phyloP scores from a whole-genome alignment of 139 green algal species.

The Chlamydomonas applanata region DNA sequence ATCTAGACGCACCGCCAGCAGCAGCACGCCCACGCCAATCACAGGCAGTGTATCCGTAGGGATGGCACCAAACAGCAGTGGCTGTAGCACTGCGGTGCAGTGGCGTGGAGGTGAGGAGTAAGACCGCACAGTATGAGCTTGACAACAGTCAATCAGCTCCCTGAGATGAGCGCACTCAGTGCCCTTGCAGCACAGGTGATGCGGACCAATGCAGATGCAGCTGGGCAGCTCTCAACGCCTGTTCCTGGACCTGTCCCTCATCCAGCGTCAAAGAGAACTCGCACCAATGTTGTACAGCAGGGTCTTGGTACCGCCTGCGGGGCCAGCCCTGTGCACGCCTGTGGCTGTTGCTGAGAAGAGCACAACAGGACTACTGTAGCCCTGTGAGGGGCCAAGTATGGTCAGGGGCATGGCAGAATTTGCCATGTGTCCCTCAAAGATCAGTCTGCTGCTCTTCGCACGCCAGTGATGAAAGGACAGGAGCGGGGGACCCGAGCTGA shows the following conservation, averaged over 20 bases:
- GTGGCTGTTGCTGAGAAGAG: slow-evolving; percentile 22
- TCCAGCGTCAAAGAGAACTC: no score
- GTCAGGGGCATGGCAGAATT: no score
- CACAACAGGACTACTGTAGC: slow-evolving; percentile 1
- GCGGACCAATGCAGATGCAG: background rate
- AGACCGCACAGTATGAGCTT: background rate
- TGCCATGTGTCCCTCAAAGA: no score
- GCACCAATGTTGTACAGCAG: slow-evolving; percentile 50
- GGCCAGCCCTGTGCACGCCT: slow-evolving; percentile 39
- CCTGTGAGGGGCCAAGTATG: no score
- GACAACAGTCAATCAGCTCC: background rate
- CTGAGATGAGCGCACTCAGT: background rate
- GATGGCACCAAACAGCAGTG: slow-evolving; percentile 27
- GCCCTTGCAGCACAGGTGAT: no score
- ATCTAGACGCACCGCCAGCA: slow-evolving; percentile 27
- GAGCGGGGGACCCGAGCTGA: no score
- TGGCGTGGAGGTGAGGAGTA: background rate
- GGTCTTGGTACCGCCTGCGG: slow-evolving; percentile 9
- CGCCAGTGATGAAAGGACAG: no score
- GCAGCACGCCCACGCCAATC: slow-evolving; percentile 22
- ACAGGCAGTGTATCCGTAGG: slow-evolving; percentile 32
- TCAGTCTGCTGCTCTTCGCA: no score
- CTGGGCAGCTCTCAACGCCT: background rate
- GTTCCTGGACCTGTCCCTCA: no score
- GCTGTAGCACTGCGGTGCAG: slow-evolving; percentile 19